Evolutionary conservation across 2,329 filamentous ascomycete genomes (phyloP).

Genomic region (Ascochyta viciae-villosae): DNA sequence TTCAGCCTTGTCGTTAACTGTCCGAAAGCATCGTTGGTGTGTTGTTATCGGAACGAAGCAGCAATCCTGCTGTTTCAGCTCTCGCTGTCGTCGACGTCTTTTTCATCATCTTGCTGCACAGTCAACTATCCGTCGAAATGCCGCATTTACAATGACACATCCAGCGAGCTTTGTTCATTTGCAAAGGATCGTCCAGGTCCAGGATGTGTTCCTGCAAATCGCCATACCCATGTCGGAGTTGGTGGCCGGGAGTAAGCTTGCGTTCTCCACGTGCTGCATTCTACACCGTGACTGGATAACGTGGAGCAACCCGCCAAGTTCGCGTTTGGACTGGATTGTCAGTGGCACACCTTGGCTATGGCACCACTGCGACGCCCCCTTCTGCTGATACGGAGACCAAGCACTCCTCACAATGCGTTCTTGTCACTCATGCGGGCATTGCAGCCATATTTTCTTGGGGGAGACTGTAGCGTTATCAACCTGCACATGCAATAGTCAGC

Average conservation of each 20-base stretch:
- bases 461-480: slow-evolving; percentile 24
- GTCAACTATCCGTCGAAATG: background rate
- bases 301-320: slow-evolving; percentile 23
- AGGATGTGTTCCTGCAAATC: slow-evolving; percentile 8
- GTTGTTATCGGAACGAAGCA: background rate
- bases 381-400: slow-evolving; percentile 25
- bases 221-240: slow-evolving; percentile 19
- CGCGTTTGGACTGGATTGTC: slow-evolving; percentile 23
- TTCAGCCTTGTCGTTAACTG: background rate
- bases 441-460: slow-evolving; percentile 23
- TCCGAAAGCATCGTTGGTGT: background rate
- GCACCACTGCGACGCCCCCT: slow-evolving; percentile 23
- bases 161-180: background rate
- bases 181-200: slow-evolving; percentile 12
- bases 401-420: slow-evolving; percentile 28
- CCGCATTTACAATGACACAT: background rate
- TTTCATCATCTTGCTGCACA: background rate
- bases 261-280: slow-evolving; percentile 20
- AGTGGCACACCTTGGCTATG: slow-evolving; percentile 32
- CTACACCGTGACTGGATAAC: slow-evolving; percentile 29
- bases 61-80: background rate
- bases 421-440: slow-evolving; percentile 31
- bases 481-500: slow-evolving; percentile 29
- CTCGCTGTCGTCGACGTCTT: background rate
- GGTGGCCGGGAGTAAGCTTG: slow-evolving; percentile 2